A percentile compares a stretch with the other conserved stretches of the same genome.
These are phyloP conservation scores for Iberis pinnata DNA, from an alignment of 345 rosid species.

Conservation along the genomic window DNA sequence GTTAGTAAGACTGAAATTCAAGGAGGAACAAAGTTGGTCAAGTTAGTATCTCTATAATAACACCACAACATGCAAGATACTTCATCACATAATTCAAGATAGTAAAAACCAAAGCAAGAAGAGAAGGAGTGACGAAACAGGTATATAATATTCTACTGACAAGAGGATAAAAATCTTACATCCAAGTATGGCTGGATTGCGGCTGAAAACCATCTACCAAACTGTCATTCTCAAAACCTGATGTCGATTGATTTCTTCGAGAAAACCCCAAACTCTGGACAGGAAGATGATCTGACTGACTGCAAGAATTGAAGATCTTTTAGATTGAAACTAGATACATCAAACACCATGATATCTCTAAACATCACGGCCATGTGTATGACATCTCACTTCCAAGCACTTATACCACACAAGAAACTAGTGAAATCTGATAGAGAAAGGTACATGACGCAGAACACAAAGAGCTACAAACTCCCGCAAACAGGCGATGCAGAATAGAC, in stretches of 20 bases:
- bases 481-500: neutral
- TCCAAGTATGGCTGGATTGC: constrained; percentile 31
- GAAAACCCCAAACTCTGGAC: constrained; percentile 25
- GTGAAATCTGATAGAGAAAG: constrained; percentile 12
- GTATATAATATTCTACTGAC: neutral
- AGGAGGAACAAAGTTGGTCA: constrained; percentile 4
- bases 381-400: constrained; percentile 16
- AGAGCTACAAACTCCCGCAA: constrained; percentile 1
- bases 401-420: constrained; percentile 3
- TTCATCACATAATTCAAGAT: neutral
- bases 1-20: neutral
- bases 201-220: constrained; percentile 27
- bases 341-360: constrained; percentile 4
- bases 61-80: constrained; percentile 6
- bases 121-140: neutral
- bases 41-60: neutral
- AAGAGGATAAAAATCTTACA: constrained; percentile 30
- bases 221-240: constrained; percentile 28
- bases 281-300: constrained; percentile 29
- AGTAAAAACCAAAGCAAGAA: neutral
- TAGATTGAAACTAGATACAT: constrained; percentile 9
- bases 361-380: constrained; percentile 1
- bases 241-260: constrained; percentile 29
- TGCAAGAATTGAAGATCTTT: constrained; percentile 17
- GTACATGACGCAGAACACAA: constrained; percentile 19